Evolutionary conservation across 2,329 filamentous ascomycete species (phyloP).

Genomic region (Ophiocordyceps polyrhachis-furcata): DNA sequence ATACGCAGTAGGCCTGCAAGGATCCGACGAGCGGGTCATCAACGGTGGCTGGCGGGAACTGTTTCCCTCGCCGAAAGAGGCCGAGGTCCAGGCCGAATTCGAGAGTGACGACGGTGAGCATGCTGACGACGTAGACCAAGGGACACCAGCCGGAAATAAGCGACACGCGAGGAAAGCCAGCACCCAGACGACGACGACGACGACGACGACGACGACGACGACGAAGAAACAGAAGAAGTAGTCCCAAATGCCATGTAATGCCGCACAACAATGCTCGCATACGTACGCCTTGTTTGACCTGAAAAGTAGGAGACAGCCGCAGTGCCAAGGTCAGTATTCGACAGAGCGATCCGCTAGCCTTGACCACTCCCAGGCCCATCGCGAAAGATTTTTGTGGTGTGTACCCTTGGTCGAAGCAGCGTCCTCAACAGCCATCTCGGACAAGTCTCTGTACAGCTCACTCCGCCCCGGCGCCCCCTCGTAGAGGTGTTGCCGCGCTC

Average conservation of each 20-base stretch:
- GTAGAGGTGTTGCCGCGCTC: constrained; percentile 10
- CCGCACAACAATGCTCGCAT: not conserved
- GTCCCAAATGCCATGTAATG: not conserved
- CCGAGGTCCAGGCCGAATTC: constrained; percentile 21
- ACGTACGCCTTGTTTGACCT: not conserved
- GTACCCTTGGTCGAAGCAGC: constrained; percentile 4
- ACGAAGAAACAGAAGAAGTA: constrained; percentile 11
- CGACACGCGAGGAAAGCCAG: constrained; percentile 5
- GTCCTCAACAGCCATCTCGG: constrained; percentile 11
- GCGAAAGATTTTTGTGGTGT: constrained; percentile 6
- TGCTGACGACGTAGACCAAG: constrained; percentile 12
- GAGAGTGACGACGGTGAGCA: constrained; percentile 15
- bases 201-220: constrained; percentile 6
- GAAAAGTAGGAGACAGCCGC: not conserved
- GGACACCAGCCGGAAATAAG: constrained; percentile 7
- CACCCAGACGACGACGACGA: constrained; percentile 1
- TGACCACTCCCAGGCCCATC: constrained; percentile 18
- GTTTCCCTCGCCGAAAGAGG: constrained; percentile 19
- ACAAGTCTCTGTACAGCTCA: constrained; percentile 10
- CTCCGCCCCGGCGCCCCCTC: constrained; percentile 9
- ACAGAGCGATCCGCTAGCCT: constrained; percentile 10
- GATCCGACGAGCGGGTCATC: constrained; percentile 40
- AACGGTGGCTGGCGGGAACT: constrained; percentile 37
- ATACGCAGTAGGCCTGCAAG: constrained; percentile 45
- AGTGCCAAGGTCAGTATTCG: constrained; percentile 5